phyloP scores from a whole-genome alignment of 495 filamentous ascomycete species.

The Xylaria palmicola region DNA sequence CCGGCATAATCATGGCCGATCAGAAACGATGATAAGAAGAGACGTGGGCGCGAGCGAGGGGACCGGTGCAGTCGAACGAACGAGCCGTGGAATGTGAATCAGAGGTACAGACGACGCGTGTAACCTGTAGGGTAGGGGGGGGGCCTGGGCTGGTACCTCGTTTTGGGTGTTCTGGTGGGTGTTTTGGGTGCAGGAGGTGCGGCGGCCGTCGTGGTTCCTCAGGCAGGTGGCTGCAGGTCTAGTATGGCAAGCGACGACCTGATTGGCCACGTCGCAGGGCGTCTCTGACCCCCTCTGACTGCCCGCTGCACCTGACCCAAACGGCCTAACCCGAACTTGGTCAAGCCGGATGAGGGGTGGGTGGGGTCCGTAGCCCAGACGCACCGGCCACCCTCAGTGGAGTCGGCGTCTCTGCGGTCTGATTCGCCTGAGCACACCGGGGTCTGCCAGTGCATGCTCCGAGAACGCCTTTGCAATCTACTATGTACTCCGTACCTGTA shows the following conservation, averaged over 20 bases:
- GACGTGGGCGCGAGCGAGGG: background rate
- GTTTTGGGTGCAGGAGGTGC: too few species aligned
- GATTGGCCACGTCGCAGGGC: conserved; percentile 10
- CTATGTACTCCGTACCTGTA: too few species aligned
- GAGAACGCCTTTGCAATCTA: too few species aligned
- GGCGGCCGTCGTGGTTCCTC: background rate
- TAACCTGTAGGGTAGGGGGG: background rate
- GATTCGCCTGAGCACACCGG: conserved; percentile 19
- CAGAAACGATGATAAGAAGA: conserved; percentile 8
- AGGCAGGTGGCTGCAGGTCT: background rate
- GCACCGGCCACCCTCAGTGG: background rate
- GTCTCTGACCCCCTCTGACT: conserved; percentile 8
- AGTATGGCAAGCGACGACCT: too few species aligned
- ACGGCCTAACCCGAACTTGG: background rate
- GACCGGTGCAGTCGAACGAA: background rate
- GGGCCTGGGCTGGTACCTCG: too few species aligned
- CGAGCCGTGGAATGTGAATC: background rate
- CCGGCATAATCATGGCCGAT: conserved; percentile 7
- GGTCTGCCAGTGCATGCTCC: conserved; percentile 19
- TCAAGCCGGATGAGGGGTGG: conserved; percentile 17
- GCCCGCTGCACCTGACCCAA: conserved; percentile 9
- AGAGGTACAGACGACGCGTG: background rate
- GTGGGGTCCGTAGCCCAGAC: background rate
- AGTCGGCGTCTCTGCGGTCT: conserved; percentile 11
- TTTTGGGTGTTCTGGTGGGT: too few species aligned